These are phyloP conservation scores for Dryadomyces quercivorus DNA, from an alignment of 2,329 filamentous ascomycete species.

Conservation along the genomic window DNA sequence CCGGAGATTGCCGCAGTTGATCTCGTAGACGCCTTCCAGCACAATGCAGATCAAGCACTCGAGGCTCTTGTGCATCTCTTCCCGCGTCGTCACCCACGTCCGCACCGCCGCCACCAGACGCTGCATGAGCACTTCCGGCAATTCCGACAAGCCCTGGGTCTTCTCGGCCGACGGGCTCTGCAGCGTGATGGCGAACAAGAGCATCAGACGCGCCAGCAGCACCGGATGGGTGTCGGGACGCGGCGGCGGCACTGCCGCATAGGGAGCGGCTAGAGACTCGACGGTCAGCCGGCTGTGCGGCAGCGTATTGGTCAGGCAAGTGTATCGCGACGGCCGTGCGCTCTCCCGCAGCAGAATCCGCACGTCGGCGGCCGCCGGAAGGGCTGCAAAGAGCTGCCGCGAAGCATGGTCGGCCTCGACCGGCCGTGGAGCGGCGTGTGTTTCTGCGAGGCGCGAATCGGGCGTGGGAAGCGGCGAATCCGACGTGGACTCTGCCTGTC, in stretches of 20 bases:
- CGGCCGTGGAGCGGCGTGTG: not conserved
- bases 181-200: constrained; percentile 2
- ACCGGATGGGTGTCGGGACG: not conserved
- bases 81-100: constrained; percentile 27
- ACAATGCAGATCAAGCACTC: constrained; percentile 39
- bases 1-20: constrained; percentile 33
- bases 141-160: not conserved
- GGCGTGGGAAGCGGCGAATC: not conserved
- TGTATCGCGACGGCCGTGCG: not conserved
- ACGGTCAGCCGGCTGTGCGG: not conserved
- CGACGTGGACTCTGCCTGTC: not conserved
- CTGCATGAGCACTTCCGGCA: constrained; percentile 3
- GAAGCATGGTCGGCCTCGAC: not conserved
- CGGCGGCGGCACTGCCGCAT: not conserved
- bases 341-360: constrained; percentile 5
- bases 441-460: not conserved
- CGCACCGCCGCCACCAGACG: constrained; percentile 9
- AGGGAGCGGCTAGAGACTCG: not conserved
- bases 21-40: constrained; percentile 31
- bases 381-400: not conserved
- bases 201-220: not conserved
- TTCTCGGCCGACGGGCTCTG: not conserved
- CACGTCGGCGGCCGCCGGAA: constrained; percentile 2
- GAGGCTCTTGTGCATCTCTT: constrained; percentile 31
- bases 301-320: not conserved